Evolutionary conservation across 2,329 filamentous ascomycete genomes (phyloP).

Genomic region (Fusarium tricinctum): DNA sequence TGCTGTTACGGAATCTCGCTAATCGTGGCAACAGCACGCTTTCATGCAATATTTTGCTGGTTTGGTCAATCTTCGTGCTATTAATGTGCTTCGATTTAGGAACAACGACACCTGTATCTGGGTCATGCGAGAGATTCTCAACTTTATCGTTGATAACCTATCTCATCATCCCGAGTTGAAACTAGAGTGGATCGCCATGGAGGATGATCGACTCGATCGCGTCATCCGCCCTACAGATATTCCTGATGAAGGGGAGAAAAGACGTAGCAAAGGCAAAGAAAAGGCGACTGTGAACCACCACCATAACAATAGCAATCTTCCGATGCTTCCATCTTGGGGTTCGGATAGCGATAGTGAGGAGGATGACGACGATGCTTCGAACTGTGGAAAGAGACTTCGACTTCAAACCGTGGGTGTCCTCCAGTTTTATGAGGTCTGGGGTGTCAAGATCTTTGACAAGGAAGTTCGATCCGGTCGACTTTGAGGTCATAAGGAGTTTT

Average conservation of each 20-base stretch:
- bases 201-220: constrained; percentile 64
- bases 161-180: constrained; percentile 68
- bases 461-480: constrained; percentile 61
- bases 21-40: constrained; percentile 61
- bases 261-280: constrained; percentile 55
- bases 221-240: constrained; percentile 60
- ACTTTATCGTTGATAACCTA: constrained; percentile 71
- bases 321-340: constrained; percentile 50
- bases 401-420: constrained; percentile 56
- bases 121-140: constrained; percentile 69
- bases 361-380: constrained; percentile 50
- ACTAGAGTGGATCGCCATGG: constrained; percentile 71
- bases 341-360: constrained; percentile 56
- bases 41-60: constrained; percentile 68
- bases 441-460: constrained; percentile 70
- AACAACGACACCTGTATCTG: constrained; percentile 69
- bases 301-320: constrained; percentile 43
- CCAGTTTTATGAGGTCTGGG: constrained; percentile 60
- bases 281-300: constrained; percentile 43
- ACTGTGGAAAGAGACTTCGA: constrained; percentile 53
- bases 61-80: constrained; percentile 64
- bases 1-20: constrained; percentile 5
- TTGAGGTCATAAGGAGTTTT: constrained; percentile 24
- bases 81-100: constrained; percentile 68
- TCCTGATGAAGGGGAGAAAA: constrained; percentile 49